Evolutionary conservation across 2,329 filamentous ascomycete species (phyloP).

Genomic region (Alternaria hordeiaustralica): DNA sequence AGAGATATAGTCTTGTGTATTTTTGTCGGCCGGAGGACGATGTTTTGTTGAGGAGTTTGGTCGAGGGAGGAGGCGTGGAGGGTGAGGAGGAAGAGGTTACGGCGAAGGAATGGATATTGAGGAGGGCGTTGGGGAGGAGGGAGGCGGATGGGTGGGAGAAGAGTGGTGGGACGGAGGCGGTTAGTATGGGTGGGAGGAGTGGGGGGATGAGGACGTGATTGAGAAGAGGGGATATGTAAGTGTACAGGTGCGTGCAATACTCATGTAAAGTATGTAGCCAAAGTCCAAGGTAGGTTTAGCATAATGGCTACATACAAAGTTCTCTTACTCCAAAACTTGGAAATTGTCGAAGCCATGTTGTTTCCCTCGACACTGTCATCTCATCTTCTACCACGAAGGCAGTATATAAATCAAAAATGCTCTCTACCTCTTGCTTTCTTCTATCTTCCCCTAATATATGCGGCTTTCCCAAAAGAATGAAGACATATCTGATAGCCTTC

Average conservation of each 20-base stretch:
- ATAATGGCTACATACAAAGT: rapidly evolving
- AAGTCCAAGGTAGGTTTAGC: background rate
- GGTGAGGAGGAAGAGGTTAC: constrained; percentile 46
- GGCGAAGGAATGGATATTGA: constrained; percentile 53
- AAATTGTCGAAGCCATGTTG: background rate
- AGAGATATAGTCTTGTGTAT: constrained; percentile 61
- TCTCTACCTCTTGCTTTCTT: background rate
- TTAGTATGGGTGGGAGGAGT: constrained; percentile 19
- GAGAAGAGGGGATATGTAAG: no score
- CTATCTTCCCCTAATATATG: rapidly evolving
- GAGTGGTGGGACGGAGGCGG: constrained; percentile 43
- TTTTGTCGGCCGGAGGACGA: constrained; percentile 57
- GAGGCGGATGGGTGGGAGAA: constrained; percentile 36
- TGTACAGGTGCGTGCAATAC: no score
- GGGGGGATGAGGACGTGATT: constrained; percentile 11
- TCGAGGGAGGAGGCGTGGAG: constrained; percentile 29
- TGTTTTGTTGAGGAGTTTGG: constrained; percentile 35
- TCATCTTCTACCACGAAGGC: background rate
- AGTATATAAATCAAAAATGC: background rate
- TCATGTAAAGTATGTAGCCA: no score
- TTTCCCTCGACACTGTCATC: background rate
- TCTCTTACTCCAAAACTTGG: rapidly evolving
- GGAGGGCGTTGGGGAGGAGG: constrained; percentile 45
- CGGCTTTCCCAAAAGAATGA: background rate
- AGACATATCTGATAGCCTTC: no score